Evolutionary conservation across 495 filamentous ascomycete genomes (phyloP).

Genomic region (Talaromyces wortmannii): DNA sequence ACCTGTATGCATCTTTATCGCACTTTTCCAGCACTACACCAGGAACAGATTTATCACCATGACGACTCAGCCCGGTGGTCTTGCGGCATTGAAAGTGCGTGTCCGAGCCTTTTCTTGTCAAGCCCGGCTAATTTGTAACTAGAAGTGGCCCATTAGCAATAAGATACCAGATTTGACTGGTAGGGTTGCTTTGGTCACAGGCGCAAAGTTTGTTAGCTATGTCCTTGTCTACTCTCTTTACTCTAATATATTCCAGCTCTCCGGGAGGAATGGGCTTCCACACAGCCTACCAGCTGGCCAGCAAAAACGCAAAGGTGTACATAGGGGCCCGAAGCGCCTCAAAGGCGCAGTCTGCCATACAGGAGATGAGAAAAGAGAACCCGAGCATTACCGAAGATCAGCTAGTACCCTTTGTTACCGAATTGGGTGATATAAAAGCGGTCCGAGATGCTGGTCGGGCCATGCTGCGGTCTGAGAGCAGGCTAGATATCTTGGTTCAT

Average conservation of each 20-base stretch:
- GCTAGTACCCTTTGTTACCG: background rate
- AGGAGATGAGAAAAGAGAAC: slow-evolving; percentile 14
- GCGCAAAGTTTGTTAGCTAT: background rate
- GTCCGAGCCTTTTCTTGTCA: background rate
- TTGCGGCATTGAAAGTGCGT: background rate
- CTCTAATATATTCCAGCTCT: background rate
- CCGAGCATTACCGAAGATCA: background rate
- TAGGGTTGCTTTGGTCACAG: background rate
- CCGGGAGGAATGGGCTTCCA: background rate
- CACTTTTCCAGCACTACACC: background rate
- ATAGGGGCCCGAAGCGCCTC: slow-evolving; percentile 31
- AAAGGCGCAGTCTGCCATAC: slow-evolving; percentile 28
- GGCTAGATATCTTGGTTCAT: background rate
- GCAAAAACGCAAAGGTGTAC: slow-evolving; percentile 28
- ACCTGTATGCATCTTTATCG: background rate
- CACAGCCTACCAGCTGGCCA: background rate
- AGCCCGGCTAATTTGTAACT: background rate
- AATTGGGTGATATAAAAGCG: background rate
- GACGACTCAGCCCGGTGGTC: background rate
- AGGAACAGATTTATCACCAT: background rate
- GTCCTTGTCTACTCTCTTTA: background rate
- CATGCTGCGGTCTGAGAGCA: background rate
- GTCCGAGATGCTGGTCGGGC: background rate
- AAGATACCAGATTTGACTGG: background rate
- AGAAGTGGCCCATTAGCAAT: background rate